phyloP scores from a whole-genome alignment of 1,139 yeast genomes.

The Lodderomyces elongisporus region DNA sequence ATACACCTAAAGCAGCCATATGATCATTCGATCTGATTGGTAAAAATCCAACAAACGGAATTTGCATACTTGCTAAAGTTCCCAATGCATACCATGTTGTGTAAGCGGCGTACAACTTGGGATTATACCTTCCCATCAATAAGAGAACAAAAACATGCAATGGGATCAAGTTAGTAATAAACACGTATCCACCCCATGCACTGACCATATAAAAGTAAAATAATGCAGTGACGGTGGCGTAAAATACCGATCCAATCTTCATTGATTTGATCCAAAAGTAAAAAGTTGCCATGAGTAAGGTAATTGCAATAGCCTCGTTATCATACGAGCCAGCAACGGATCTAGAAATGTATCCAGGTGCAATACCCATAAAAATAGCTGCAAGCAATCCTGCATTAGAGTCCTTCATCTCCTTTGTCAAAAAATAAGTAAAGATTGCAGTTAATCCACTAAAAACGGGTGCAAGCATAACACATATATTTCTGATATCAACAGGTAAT shows the following conservation, averaged over 20 bases:
- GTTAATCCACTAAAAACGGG: slow-evolving; percentile 96
- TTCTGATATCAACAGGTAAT: slow-evolving; percentile 89
- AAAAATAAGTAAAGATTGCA: slow-evolving; percentile 84
- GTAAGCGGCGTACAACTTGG: slow-evolving; percentile 81
- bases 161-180: slow-evolving; percentile 96
- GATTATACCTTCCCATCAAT: slow-evolving; percentile 90
- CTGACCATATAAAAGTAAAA: slow-evolving; percentile 98
- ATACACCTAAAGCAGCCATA: slow-evolving; percentile 97
- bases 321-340: slow-evolving; percentile 99
- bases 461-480: slow-evolving; percentile 91
- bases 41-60: slow-evolving; percentile 95
- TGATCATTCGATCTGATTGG: slow-evolving; percentile 98
- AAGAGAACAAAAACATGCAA: slow-evolving; percentile 87
- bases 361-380: slow-evolving; percentile 94
- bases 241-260: slow-evolving; percentile 83
- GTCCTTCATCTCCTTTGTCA: slow-evolving; percentile 88
- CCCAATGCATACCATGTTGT: slow-evolving; percentile 97
- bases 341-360: slow-evolving; percentile 97
- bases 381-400: slow-evolving; percentile 86
- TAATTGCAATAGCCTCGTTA: slow-evolving; percentile 98
- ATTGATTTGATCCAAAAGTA: slow-evolving; percentile 93
- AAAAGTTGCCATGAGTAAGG: slow-evolving; percentile 91
- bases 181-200: slow-evolving; percentile 99
- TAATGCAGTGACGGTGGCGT: slow-evolving; percentile 79
- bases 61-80: slow-evolving; percentile 96